Evolutionary conservation across 805 yeast species (phyloP).

Genomic region (Candida pseudofarinosa): DNA sequence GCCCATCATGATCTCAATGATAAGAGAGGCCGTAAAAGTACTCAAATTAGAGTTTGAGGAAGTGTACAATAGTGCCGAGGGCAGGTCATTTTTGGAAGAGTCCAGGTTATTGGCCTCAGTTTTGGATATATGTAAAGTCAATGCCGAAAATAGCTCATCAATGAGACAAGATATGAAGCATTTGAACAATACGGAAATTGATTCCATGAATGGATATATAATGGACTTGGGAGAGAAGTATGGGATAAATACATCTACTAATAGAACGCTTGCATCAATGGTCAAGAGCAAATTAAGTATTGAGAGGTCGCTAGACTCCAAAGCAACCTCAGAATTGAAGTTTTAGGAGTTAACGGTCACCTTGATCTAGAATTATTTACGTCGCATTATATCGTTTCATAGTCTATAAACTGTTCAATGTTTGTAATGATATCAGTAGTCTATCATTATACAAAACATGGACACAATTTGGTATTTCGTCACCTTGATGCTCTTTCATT

Average conservation of each 20-base stretch:
- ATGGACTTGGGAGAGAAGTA: constrained; percentile 49
- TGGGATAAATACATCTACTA: constrained; percentile 43
- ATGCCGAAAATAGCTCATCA: constrained; percentile 61
- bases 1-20: constrained; percentile 35
- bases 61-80: constrained; percentile 25
- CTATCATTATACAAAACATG: constrained; percentile 23
- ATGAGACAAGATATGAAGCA: constrained; percentile 65
- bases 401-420: neutral
- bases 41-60: constrained; percentile 28
- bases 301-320: constrained; percentile 22
- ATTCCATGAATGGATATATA: constrained; percentile 79
- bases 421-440: constrained; percentile 18
- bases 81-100: constrained; percentile 24
- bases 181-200: constrained; percentile 67
- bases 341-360: constrained; percentile 1
- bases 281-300: constrained; percentile 37
- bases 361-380: neutral
- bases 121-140: constrained; percentile 23
- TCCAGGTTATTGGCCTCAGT: constrained; percentile 32
- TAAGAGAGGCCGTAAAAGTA: constrained; percentile 43
- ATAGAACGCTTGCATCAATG: constrained; percentile 42
- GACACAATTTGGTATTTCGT: constrained; percentile 16
- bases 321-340: constrained; percentile 4
- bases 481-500: constrained; percentile 13
- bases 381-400: neutral